Conservation (phyloP, 495 filamentous ascomycete genomes). For the Aspergillus indologenus region DNA sequence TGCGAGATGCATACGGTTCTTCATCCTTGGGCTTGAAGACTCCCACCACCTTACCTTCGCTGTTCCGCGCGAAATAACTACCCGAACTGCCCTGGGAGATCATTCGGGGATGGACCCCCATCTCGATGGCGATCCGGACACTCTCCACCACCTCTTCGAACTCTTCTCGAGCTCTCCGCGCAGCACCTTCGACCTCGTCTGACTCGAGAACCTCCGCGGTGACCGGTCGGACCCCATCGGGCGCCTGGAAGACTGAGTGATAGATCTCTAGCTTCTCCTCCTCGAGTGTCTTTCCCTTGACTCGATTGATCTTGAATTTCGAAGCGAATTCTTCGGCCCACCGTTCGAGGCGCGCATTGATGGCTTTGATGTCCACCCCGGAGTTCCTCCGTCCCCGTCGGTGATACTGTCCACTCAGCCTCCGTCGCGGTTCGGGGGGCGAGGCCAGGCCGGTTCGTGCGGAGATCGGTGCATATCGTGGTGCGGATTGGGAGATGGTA, state of each 20-base stretch:
- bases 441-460: constrained; percentile 40
- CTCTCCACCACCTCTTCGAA: constrained; percentile 91
- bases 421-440: constrained; percentile 42
- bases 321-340: constrained; percentile 99
- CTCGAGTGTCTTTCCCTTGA: constrained; percentile 70
- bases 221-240: constrained; percentile 75
- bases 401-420: constrained; percentile 46
- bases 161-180: constrained; percentile 67
- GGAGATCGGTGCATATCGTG: constrained; percentile 68
- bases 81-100: constrained; percentile 96
- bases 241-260: constrained; percentile 92
- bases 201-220: constrained; percentile 70
- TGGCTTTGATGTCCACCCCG: constrained; percentile 96
- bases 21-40: constrained; percentile 99
- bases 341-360: constrained; percentile 91
- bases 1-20: constrained; percentile 89
- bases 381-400: constrained; percentile 67
- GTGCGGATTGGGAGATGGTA: constrained; percentile 58
- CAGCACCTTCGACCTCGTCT: constrained; percentile 48
- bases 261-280: constrained; percentile 94
- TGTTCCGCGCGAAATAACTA: constrained; percentile 94
- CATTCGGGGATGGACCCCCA: constrained; percentile 89
- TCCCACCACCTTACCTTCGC: constrained; percentile 87
- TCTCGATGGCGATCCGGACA: constrained; percentile 82
- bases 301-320: constrained; percentile 85